Conservation (phyloP, 306 rosid genomes). For the Lathyrus oleraceus region DNA sequence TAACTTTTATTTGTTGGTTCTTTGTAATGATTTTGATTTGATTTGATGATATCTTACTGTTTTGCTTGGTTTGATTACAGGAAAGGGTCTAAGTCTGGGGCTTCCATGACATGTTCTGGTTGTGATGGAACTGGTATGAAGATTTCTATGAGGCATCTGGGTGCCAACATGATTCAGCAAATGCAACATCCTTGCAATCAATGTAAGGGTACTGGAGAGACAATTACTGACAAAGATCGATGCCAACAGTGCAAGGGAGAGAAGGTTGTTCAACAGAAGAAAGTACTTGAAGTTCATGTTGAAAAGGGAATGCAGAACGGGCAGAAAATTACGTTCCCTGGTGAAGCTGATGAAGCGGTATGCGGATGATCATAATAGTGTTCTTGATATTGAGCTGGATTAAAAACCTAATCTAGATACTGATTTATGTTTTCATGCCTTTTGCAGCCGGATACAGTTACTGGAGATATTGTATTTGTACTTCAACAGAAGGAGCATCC, state of each 20-base stretch:
- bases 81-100: constrained; percentile 85
- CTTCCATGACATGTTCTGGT: constrained; percentile 61
- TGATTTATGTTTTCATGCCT: constrained; percentile 2
- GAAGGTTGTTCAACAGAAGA: constrained; percentile 80
- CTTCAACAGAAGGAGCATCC: constrained; percentile 84
- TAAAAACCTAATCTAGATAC: background rate
- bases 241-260: constrained; percentile 82
- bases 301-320: constrained; percentile 94
- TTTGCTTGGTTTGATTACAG: constrained; percentile 38
- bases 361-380: constrained; percentile 2
- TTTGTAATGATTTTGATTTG: background rate
- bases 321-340: constrained; percentile 87
- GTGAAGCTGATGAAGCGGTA: constrained; percentile 92
- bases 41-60: background rate
- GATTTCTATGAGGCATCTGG: constrained; percentile 73
- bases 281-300: constrained; percentile 70
- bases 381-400: background rate
- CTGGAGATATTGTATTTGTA: constrained; percentile 80
- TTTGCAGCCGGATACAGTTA: constrained; percentile 75
- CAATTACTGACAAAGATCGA: constrained; percentile 70
- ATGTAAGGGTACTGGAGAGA: constrained; percentile 91
- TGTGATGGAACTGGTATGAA: constrained; percentile 90
- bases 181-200: constrained; percentile 89
- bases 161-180: constrained; percentile 84
- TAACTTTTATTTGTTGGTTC: too few relatives aligned